Percentiles rank a stretch among this genome's conserved stretches.
phyloP scores from a whole-genome alignment of 768 basidiomycete genomes.

The Lactifluus volemus region DNA sequence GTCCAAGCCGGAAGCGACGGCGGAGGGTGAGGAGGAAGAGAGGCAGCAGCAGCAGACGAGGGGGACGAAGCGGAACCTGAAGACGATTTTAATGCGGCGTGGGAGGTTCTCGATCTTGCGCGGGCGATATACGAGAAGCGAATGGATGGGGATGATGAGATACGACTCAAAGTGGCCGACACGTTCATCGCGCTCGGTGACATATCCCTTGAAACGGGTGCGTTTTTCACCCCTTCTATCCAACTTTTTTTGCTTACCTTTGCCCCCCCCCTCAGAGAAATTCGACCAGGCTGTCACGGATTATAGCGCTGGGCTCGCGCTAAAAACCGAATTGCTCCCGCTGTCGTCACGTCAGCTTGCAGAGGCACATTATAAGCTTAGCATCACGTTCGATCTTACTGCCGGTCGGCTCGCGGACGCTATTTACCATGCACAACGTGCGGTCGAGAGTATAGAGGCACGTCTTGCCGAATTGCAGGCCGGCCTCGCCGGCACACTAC shows the following conservation, averaged over 20 bases:
- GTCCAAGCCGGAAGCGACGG: conserved; percentile 37
- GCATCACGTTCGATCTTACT: conserved; percentile 87
- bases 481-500: conserved; percentile 34
- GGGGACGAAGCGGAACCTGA: conserved; percentile 72
- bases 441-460: conserved; percentile 66
- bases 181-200: conserved; percentile 88
- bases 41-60: conserved; percentile 34
- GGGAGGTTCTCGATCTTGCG: conserved; percentile 95
- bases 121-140: conserved; percentile 75
- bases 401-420: conserved; percentile 77
- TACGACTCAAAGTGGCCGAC: conserved; percentile 80
- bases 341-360: conserved; percentile 73
- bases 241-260: not conserved
- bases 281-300: conserved; percentile 91
- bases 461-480: conserved; percentile 54
- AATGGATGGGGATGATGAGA: conserved; percentile 46
- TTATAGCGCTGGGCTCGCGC: conserved; percentile 65
- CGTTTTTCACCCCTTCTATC: conserved; percentile 21
- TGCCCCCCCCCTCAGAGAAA: conserved; percentile 60
- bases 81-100: conserved; percentile 96
- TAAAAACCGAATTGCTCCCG: conserved; percentile 49
- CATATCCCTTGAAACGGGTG: conserved; percentile 94
- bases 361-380: conserved; percentile 89
- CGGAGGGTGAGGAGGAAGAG: conserved; percentile 36
- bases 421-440: conserved; percentile 71